Base-by-base conservation (phyloP, 345 rosid species). In the Viola odorata region DNA sequence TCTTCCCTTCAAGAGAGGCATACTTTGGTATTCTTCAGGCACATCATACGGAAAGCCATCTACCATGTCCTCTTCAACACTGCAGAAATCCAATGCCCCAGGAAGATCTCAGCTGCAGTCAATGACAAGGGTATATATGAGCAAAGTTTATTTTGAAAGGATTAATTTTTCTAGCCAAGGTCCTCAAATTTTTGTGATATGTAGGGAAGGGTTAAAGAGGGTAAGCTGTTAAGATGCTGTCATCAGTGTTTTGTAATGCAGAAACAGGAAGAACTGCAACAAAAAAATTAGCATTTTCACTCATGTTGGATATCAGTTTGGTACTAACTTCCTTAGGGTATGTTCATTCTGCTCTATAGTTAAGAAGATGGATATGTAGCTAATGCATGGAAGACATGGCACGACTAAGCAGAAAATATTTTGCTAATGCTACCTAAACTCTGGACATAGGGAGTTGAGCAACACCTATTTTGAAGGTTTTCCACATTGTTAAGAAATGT, bases 71-170 rank as follows among this genome's bases (percentile, higher is more conserved):
- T 94, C 99, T 85, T 94, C 99, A 80, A 94, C 95, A 89, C 99
- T 90, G 97, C 97, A 88, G 92, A 87, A 88, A 91, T 64, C 83
- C 86, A 91, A 91, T 89, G 91, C 99, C 89, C 99, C 88, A 94
- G 85, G 90, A 92, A 87, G 85, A 94, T 94, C 97, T 94, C 98
- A 92, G 97, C 99, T 94, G 99, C 96, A 94, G 95, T 94, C 88
- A 87, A 82, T 94, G 81, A 82, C 88, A 86, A 86, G 75, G 78
- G 77, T 86, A 67, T 80, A 70, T 78, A 86, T 86, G 94, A 86
- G 94, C 70, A 75, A 64, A 56, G 62, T 42, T 73, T 79, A 66
- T 74, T 81, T 78, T 70, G 63, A 65, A 58, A 66, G 65, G 73
- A 65, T 58, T 62, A 73, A 64, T 50, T 68, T 70, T 72, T 58